Conservation (phyloP, 352 stramenopile genomes). For the Phytophthora colocasiae region DNA sequence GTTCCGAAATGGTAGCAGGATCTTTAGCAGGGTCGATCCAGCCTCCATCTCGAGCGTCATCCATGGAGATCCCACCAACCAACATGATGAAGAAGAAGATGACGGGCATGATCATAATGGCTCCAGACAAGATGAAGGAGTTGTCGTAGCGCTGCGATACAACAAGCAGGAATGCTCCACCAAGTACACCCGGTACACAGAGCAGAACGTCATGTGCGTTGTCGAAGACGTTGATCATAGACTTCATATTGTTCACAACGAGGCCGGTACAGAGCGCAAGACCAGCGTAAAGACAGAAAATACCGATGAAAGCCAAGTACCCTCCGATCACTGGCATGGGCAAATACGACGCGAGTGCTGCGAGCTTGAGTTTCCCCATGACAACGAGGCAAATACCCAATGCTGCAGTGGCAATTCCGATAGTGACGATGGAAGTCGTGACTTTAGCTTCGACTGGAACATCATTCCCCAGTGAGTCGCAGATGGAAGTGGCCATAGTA, state of each 20-base stretch:
- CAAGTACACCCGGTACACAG: slow-evolving; percentile 82
- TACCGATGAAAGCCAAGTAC: slow-evolving; percentile 98
- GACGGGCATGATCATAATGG: slow-evolving; percentile 90
- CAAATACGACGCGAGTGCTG: slow-evolving; percentile 95
- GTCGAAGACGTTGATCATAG: slow-evolving; percentile 68
- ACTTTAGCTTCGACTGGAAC: slow-evolving; percentile 77
- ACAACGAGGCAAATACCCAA: slow-evolving; percentile 93
- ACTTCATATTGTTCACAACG: slow-evolving; percentile 85
- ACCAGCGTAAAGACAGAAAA: slow-evolving; percentile 94
- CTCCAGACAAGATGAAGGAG: slow-evolving; percentile 68
- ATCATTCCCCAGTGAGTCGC: slow-evolving; percentile 68
- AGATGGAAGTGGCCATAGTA: slow-evolving; percentile 93
- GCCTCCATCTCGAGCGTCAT: slow-evolving; percentile 90
- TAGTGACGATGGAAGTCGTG: slow-evolving; percentile 94
- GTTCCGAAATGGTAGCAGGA: slow-evolving; percentile 57
- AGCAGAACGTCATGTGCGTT: slow-evolving; percentile 78
- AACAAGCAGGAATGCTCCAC: slow-evolving; percentile 83
- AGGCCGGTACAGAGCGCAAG: slow-evolving; percentile 90
- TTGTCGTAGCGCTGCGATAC: slow-evolving; percentile 80
- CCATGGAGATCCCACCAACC: slow-evolving; percentile 77
- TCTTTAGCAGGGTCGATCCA: slow-evolving; percentile 89
- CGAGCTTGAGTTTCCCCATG: slow-evolving; percentile 93
- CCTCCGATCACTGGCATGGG: slow-evolving; percentile 97
- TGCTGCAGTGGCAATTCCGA: slow-evolving; percentile 91
- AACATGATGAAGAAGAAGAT: slow-evolving; percentile 92